phyloP scores from a whole-genome alignment of 495 filamentous ascomycete species.

The Glarea lozoyensis region DNA sequence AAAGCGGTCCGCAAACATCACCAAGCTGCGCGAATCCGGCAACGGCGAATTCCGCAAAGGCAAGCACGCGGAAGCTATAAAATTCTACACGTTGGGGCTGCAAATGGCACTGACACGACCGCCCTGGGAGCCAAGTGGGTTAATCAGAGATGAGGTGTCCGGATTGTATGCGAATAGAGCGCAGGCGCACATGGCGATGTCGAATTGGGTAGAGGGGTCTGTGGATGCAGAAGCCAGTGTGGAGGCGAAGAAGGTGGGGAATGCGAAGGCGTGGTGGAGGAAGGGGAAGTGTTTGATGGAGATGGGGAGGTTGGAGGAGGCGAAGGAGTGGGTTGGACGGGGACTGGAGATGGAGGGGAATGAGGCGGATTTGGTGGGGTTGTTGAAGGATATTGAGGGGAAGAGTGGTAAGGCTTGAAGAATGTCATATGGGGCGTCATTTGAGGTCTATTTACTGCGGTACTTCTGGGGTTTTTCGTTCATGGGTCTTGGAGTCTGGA shows the following conservation, averaged over 20 bases:
- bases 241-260: background rate
- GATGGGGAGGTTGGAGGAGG: background rate
- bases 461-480: too few relatives aligned
- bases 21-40: conserved; percentile 81
- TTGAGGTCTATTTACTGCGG: too few relatives aligned
- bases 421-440: too few relatives aligned
- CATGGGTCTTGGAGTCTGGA: too few relatives aligned
- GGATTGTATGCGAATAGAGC: conserved; percentile 78
- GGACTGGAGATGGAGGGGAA: conserved; percentile 28
- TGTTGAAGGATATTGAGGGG: conserved; percentile 62
- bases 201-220: conserved; percentile 71
- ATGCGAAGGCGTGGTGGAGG: background rate
- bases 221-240: conserved; percentile 73
- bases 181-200: conserved; percentile 76
- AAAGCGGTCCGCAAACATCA: conserved; percentile 75
- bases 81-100: conserved; percentile 73
- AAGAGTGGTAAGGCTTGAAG: conserved; percentile 23
- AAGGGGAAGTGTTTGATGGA: background rate
- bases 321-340: conserved; percentile 25
- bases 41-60: conserved; percentile 75
- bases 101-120: conserved; percentile 80
- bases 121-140: conserved; percentile 71
- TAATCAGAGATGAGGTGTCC: conserved; percentile 77
- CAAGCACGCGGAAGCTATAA: conserved; percentile 63
- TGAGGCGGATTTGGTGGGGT: conserved; percentile 34